Conservation (phyloP, 1,139 yeast species). For the Candida sp. region DNA sequence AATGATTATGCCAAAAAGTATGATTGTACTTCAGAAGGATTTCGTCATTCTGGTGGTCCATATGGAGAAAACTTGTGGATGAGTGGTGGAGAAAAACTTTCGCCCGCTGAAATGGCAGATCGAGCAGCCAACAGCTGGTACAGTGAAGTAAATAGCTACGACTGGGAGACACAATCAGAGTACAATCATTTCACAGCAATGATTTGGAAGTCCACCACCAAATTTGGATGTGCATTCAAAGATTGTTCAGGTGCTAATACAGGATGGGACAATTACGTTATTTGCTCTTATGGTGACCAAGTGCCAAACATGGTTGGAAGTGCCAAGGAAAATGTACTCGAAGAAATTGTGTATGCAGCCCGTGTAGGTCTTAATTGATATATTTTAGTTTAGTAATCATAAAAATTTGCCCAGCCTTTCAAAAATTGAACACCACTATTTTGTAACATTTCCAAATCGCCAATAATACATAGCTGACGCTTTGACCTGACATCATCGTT, state of each 20-base stretch:
- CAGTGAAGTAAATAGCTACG: slow-evolving; percentile 59
- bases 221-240: slow-evolving; percentile 65
- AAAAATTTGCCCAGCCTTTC: slow-evolving; percentile 67
- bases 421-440: slow-evolving; percentile 45
- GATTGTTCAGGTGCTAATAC: slow-evolving; percentile 34
- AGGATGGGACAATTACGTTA: slow-evolving; percentile 39
- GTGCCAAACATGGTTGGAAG: slow-evolving; percentile 47
- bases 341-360: too few species aligned
- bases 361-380: too few species aligned
- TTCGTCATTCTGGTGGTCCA: slow-evolving; percentile 71
- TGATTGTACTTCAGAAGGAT: slow-evolving; percentile 59
- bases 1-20: slow-evolving; percentile 61
- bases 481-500: too few species aligned
- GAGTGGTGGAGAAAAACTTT: slow-evolving; percentile 31
- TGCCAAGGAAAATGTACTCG: slow-evolving; percentile 46
- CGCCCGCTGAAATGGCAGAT: slow-evolving; percentile 33
- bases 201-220: slow-evolving; percentile 69
- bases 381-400: too few species aligned
- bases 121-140: slow-evolving; percentile 84
- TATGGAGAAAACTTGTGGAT: slow-evolving; percentile 88
- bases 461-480: slow-evolving; percentile 80
- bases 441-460: slow-evolving; percentile 69
- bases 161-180: slow-evolving; percentile 34
- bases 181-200: slow-evolving; percentile 82
- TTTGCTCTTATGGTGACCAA: slow-evolving; percentile 45